Conservation (phyloP, 2,329 filamentous ascomycete species). For the Microsporum audouinii region DNA sequence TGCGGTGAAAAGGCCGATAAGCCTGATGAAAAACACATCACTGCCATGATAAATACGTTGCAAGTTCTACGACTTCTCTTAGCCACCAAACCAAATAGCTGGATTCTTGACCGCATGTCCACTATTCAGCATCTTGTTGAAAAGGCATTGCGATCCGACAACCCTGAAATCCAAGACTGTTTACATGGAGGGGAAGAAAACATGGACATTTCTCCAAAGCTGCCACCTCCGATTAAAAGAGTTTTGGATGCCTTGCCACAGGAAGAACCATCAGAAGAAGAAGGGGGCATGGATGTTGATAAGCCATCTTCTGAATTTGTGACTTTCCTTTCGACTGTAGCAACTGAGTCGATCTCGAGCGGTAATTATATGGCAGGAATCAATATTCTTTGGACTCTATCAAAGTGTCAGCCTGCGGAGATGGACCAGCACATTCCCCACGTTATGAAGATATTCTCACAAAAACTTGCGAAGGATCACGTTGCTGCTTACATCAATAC, state of each 20-base stretch:
- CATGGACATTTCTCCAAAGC: slow-evolving; percentile 55
- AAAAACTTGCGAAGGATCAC: slow-evolving; percentile 86
- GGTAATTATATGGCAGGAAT: slow-evolving; percentile 76
- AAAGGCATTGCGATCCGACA: slow-evolving; percentile 77
- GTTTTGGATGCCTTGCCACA: slow-evolving; percentile 84
- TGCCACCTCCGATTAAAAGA: slow-evolving; percentile 66
- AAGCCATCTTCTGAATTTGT: slow-evolving; percentile 76
- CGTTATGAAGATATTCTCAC: slow-evolving; percentile 86
- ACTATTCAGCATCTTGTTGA: slow-evolving; percentile 79
- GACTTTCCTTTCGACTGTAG: slow-evolving; percentile 69
- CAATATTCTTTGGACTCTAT: slow-evolving; percentile 86
- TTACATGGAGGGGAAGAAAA: slow-evolving; percentile 63
- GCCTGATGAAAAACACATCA: slow-evolving; percentile 71
- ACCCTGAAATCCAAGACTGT: slow-evolving; percentile 86
- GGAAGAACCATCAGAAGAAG: slow-evolving; percentile 65
- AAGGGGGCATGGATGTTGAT: slow-evolving; percentile 67
- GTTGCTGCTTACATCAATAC: slow-evolving; percentile 58
- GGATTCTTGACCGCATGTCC: slow-evolving; percentile 69
- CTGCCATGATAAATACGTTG: slow-evolving; percentile 82
- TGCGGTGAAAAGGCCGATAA: slow-evolving; percentile 74
- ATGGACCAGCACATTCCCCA: slow-evolving; percentile 80
- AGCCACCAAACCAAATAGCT: slow-evolving; percentile 77
- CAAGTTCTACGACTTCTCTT: slow-evolving; percentile 85
- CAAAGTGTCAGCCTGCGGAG: slow-evolving; percentile 68
- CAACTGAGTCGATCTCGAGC: slow-evolving; percentile 73